Evolutionary conservation across 495 filamentous ascomycete genomes (phyloP).

Genomic region (Podospora sp.): DNA sequence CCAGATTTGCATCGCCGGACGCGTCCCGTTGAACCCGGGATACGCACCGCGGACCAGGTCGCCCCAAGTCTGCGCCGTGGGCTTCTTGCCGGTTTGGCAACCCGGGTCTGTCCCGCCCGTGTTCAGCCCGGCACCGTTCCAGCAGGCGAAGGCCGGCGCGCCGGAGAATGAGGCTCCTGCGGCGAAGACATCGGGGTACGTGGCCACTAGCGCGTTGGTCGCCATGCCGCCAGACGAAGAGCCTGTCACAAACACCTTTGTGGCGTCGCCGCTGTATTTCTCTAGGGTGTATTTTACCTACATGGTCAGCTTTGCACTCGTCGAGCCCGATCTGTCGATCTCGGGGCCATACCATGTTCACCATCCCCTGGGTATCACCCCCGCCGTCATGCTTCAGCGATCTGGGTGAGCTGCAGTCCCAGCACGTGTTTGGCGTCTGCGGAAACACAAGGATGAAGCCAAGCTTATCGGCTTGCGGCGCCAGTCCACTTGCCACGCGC

Average conservation of each 20-base stretch:
- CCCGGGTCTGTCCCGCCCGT: neutral
- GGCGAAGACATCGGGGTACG: slow-evolving; percentile 45
- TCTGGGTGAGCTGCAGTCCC: slow-evolving; percentile 46
- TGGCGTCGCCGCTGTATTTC: slow-evolving; percentile 51
- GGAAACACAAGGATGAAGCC: slow-evolving; percentile 54
- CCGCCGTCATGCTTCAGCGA: slow-evolving; percentile 57
- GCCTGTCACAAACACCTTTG: slow-evolving; percentile 53
- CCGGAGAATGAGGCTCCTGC: slow-evolving; percentile 43
- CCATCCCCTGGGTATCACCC: slow-evolving; percentile 59
- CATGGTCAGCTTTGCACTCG: neutral
- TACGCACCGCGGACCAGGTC: slow-evolving; percentile 44
- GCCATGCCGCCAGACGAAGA: slow-evolving; percentile 55
- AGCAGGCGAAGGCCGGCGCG: slow-evolving; percentile 40
- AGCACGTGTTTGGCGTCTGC: slow-evolving; percentile 45
- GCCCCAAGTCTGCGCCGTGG: slow-evolving; percentile 46
- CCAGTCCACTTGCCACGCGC: slow-evolving; percentile 8
- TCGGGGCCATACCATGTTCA: slow-evolving; percentile 48
- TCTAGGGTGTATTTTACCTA: slow-evolving; percentile 53
- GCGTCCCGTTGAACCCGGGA: slow-evolving; percentile 45
- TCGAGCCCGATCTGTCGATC: neutral
- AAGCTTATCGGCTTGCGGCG: slow-evolving; percentile 40
- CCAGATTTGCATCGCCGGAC: slow-evolving; percentile 54
- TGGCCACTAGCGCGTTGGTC: slow-evolving; percentile 41
- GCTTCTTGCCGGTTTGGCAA: slow-evolving; percentile 38
- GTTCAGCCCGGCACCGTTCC: slow-evolving; percentile 32